phyloP scores from a whole-genome alignment of 176 grass and related monocot species.

The Tillandsia leiboldiana region DNA sequence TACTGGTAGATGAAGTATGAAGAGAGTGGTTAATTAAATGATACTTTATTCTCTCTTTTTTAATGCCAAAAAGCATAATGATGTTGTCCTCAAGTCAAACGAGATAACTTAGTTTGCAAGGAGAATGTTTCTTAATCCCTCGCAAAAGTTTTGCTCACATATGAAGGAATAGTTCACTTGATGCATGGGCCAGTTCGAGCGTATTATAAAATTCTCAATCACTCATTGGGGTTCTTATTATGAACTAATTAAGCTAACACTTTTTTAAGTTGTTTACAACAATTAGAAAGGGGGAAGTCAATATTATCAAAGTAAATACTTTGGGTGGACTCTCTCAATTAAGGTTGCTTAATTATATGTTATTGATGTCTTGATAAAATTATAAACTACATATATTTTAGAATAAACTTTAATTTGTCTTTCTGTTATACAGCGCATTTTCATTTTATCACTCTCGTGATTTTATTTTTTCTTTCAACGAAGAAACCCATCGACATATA shows the following conservation, averaged over 20 bases:
- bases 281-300: no score
- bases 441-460: no score
- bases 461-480: no score
- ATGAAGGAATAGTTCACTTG: not conserved
- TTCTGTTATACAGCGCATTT: no score
- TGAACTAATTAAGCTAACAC: not conserved
- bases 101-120: not conserved
- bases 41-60: not conserved
- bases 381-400: no score
- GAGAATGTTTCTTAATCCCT: not conserved
- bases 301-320: no score
- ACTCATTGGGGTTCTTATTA: constrained; percentile 5
- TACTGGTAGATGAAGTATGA: not conserved
- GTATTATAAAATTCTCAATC: not conserved
- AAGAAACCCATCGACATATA: no score
- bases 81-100: not conserved
- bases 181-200: not conserved
- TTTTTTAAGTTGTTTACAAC: not conserved
- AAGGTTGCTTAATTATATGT: no score
- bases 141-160: not conserved
- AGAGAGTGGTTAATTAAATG: not conserved
- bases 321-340: no score
- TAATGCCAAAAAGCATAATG: not conserved
- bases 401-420: no score
- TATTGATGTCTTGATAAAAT: no score